A percentile compares a stretch with the other conserved stretches of the same genome.
Conservation (phyloP, 306 rosid genomes). For the Lotus japonicus region DNA sequence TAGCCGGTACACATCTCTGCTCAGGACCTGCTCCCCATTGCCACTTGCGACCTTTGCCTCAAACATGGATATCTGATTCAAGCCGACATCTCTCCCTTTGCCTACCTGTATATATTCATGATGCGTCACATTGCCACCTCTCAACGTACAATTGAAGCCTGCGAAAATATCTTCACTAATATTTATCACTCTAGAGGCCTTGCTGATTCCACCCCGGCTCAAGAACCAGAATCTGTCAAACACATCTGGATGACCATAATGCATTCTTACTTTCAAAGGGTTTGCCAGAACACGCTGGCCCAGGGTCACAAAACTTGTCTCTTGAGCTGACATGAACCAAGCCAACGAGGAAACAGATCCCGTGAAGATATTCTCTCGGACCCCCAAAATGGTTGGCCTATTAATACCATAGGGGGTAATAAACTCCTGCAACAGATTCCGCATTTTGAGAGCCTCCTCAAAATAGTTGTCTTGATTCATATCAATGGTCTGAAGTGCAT, state of each 20-base stretch:
- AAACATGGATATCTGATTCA: conserved; percentile 91
- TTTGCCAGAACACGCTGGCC: conserved; percentile 94
- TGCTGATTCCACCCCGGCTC: conserved; percentile 86
- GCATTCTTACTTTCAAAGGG: conserved; percentile 94
- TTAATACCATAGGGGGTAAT: conserved; percentile 47
- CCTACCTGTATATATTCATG: conserved; percentile 97
- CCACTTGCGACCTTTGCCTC: conserved; percentile 96
- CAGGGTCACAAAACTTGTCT: conserved; percentile 83
- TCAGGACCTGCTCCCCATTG: conserved; percentile 91
- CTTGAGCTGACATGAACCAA: conserved; percentile 98
- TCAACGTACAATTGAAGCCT: conserved; percentile 90
- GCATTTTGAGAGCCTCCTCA: conserved; percentile 98
- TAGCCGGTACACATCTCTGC: conserved; percentile 87
- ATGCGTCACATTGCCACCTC: conserved; percentile 96
- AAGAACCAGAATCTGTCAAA: conserved; percentile 95
- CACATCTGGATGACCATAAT: conserved; percentile 93
- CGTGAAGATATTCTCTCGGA: conserved; percentile 89
- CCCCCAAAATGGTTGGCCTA: conserved; percentile 91
- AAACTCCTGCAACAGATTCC: conserved; percentile 86
- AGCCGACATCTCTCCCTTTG: conserved; percentile 95
- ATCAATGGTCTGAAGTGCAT: conserved; percentile 91
- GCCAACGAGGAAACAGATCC: conserved; percentile 98
- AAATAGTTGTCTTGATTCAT: conserved; percentile 95
- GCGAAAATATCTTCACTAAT: conserved; percentile 97
- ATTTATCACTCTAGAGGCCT: conserved; percentile 89